Percentiles rank a stretch among this genome's conserved stretches.
Conservation (phyloP, 768 basidiomycete genomes). For the Amanita jacksonii region DNA sequence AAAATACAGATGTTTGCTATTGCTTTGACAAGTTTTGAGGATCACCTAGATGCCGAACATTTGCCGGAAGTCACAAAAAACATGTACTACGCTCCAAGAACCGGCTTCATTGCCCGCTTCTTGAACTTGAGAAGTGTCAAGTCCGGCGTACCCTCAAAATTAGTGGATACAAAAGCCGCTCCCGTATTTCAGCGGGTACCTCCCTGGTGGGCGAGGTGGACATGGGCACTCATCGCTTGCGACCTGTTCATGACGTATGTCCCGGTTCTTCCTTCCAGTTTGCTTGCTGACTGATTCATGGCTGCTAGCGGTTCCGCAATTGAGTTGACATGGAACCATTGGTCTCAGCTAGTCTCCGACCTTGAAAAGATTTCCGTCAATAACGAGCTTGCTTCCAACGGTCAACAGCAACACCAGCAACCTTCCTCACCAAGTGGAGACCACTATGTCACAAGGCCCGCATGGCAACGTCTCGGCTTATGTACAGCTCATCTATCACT, state of each 20-base stretch:
- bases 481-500: conserved; percentile 21
- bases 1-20: no score
- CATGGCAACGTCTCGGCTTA: conserved; percentile 24
- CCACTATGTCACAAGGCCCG: conserved; percentile 21
- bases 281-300: not conserved
- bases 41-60: no score
- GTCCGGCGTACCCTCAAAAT: conserved; percentile 3
- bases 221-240: conserved; percentile 6
- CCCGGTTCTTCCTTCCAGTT: not conserved
- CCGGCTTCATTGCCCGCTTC: conserved; percentile 2
- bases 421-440: conserved; percentile 8
- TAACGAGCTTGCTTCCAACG: no score
- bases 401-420: no score
- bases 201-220: conserved; percentile 9
- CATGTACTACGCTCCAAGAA: no score
- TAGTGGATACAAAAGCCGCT: not conserved
- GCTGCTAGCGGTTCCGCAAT: conserved; percentile 19
- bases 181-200: conserved; percentile 7
- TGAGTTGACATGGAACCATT: conserved; percentile 26
- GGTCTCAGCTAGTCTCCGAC: conserved; percentile 19
- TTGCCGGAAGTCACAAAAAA: no score
- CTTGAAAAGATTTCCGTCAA: conserved; percentile 14
- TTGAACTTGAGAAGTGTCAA: conserved; percentile 3
- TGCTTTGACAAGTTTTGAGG: no score
- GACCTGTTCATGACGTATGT: conserved; percentile 9